Base-by-base conservation (phyloP, 805 yeast genomes). In the Starmerella tilneyi region DNA sequence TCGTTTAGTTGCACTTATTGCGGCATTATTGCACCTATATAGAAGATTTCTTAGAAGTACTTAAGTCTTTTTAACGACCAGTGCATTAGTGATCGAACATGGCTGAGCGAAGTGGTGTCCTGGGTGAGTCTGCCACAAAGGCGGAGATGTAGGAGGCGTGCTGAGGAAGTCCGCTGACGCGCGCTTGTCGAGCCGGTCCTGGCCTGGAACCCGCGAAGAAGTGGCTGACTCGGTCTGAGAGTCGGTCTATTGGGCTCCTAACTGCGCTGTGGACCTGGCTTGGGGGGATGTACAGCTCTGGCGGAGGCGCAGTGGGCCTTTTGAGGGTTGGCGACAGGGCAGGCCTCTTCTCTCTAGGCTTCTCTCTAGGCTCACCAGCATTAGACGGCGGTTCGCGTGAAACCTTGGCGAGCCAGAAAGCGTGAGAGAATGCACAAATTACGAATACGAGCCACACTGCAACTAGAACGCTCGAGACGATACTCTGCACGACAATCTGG, bases 361-460 rank as follows among this genome's bases (percentile, higher is more conserved):
- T 33, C 13, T 9, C 16, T 4, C 5, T n/a, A 8, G 23, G 24
- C 23, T 17, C n/a, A n/a, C n/a, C n/a, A n/a, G n/a, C n/a, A n/a
- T n/a, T n/a, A n/a, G 36, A 12, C 19, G 23, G 24, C 21, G 24
- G 16, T 16, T 8, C 35, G 20, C 5, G 9, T 6, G 20, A 20
- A 7, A 21, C 21, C 15, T 9, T 8, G 9, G 8, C 28, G 11
- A 22, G 8, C n/a, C 4, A 36, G 5, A 24, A 36, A 6, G 29
- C 29, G 20, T 38, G 28, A 5, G 28, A 3, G 17, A 11, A 26
- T n/a, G 49, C 53, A 8, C 37, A 42, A 11, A 52, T 4, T 1
- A 46, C 48, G 22, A 45, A 44, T 1, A 45, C 17, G 6, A 45
- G 20, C 58, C 58, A 55, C 2, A 54, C 39, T 3, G 36, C 48